Evolutionary conservation across 495 filamentous ascomycete genomes (phyloP).

Genomic region (Chaetomium tenue): DNA sequence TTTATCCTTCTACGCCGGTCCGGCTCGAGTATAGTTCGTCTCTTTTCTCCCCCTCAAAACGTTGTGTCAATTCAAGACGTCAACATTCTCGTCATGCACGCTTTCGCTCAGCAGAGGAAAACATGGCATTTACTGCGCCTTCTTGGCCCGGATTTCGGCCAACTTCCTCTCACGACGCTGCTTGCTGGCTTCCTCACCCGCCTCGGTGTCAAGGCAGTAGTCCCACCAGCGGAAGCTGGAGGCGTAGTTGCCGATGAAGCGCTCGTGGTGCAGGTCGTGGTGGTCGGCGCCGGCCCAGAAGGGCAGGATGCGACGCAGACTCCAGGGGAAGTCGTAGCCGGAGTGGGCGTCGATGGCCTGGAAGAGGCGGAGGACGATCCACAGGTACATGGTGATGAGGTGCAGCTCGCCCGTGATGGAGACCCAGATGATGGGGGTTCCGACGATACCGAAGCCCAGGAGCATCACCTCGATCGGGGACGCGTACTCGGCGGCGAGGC

Average conservation of each 20-base stretch:
- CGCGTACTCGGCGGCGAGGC: slow-evolving; percentile 93
- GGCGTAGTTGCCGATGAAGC: slow-evolving; percentile 95
- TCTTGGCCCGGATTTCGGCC: slow-evolving; percentile 60
- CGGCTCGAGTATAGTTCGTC: neutral
- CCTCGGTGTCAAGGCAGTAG: slow-evolving; percentile 88
- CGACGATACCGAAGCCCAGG: slow-evolving; percentile 88
- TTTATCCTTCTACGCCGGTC: neutral
- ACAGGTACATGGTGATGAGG: slow-evolving; percentile 95
- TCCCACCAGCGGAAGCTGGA: slow-evolving; percentile 99
- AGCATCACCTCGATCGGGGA: slow-evolving; percentile 97
- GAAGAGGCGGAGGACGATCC: slow-evolving; percentile 90
- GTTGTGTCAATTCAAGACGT: slow-evolving; percentile 1
- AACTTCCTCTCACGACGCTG: slow-evolving; percentile 76
- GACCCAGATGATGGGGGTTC: slow-evolving; percentile 80
- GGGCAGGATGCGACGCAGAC: slow-evolving; percentile 88
- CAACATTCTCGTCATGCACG: neutral
- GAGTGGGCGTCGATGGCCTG: slow-evolving; percentile 97
- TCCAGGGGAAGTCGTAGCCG: slow-evolving; percentile 98
- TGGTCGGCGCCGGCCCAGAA: slow-evolving; percentile 98
- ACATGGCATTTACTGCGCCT: slow-evolving; percentile 52
- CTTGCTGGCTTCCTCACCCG: slow-evolving; percentile 81
- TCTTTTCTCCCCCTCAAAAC: neutral
- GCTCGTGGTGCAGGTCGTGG: slow-evolving; percentile 95
- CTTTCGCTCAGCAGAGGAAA: neutral
- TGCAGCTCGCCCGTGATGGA: slow-evolving; percentile 81